Evolutionary conservation across 2,329 filamentous ascomycete species (phyloP), one percentile per base, ranked within the genome.

Genomic region (Xylariomycetidae sp.): DNA sequence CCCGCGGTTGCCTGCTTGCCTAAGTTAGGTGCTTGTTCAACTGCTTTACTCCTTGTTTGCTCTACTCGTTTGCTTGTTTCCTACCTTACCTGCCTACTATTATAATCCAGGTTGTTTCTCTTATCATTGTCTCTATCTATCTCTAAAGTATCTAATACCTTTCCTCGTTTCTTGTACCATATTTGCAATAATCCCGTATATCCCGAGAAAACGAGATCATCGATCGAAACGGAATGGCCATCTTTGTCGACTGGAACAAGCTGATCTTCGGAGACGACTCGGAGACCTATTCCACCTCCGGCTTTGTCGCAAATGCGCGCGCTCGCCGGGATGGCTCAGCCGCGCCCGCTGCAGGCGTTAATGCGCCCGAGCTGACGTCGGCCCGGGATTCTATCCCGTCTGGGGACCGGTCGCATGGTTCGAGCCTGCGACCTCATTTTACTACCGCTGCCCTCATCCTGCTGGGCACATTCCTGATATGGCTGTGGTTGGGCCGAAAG

Each of bases 241-340:
- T 40, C 18, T 44, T 44, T 32, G 34, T 47, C 39, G 42, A 47
- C 34, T 47, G 44, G 44, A 43, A 44, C 29, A 31, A 38, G 32
- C 42, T 47, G 25, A 32, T 43, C 30, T 45, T 39, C 35, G 44
- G 44, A 28, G 37, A 37, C 30, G 26, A 29, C 26, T 16, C 26
- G 7, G 14, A 12, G 26, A 13, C 5, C 10, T 15, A 7, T 5
- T 16, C 26, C 10, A 18, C 15, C 13, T 13, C 27, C 5, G 8
- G 6, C 17, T 17, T 15, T 13, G 15, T 8, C 27, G 6, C 13
- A 18, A 15, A 10, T 14, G 25, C 19, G 24, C 29, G 26, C 16
- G 23, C n/a, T 28, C 23, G 26, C 34, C 10, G 12, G 34, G 31
- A 29, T 18, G 7, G 24, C 7, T 6, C 12, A 25, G n/a, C 6